These are phyloP conservation scores for Cyclotella atomus DNA, from an alignment of 108 stramenopile species.

Conservation along the genomic window DNA sequence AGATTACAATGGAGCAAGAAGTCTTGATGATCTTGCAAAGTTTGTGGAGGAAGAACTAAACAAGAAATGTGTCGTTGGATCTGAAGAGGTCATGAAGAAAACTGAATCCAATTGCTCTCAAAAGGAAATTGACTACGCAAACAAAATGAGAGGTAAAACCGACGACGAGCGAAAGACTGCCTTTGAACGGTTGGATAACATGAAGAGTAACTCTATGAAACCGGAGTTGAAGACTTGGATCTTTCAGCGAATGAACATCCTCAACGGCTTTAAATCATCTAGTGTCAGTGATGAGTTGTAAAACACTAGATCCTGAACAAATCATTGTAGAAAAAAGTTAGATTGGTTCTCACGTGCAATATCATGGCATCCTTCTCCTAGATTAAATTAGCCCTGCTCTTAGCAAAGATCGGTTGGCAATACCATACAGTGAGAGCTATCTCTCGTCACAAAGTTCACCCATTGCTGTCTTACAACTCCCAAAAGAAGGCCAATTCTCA, in stretches of 20 bases:
- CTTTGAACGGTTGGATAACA: constrained; percentile 48
- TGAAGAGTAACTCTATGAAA: constrained; percentile 50
- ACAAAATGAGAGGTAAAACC: constrained; percentile 44
- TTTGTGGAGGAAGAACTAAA: constrained; percentile 66
- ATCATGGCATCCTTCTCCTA: not conserved
- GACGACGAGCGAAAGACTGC: constrained; percentile 40
- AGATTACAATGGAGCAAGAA: constrained; percentile 69
- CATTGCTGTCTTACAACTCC: not conserved
- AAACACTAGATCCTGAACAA: not conserved
- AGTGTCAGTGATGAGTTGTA: constrained; percentile 37
- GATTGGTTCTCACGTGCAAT: no score
- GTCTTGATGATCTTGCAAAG: constrained; percentile 53
- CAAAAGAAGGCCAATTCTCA: not conserved
- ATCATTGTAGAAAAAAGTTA: not conserved
- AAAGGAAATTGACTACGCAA: constrained; percentile 47
- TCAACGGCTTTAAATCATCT: constrained; percentile 26
- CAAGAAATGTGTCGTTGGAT: constrained; percentile 63
- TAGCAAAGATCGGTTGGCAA: not conserved
- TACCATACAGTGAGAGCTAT: not conserved
- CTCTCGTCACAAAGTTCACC: not conserved
- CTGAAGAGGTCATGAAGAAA: constrained; percentile 42
- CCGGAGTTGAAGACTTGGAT: constrained; percentile 54
- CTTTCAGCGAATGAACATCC: constrained; percentile 45
- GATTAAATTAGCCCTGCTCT: not conserved
- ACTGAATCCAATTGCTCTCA: constrained; percentile 49